Base-by-base conservation (phyloP, 257 asterid species). In the Nyctanthes arbortristis region DNA sequence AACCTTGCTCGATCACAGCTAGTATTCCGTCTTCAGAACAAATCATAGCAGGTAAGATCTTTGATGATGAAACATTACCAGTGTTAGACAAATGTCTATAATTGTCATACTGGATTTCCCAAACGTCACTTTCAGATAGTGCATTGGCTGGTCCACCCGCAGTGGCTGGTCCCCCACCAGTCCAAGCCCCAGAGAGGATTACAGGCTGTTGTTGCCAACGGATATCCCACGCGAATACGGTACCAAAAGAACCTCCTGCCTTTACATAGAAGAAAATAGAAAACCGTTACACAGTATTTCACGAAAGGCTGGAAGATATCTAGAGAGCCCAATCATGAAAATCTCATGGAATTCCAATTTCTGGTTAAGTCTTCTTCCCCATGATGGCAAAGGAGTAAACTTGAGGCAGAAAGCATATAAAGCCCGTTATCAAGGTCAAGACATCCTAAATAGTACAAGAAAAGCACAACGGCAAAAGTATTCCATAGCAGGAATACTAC, bases 201-300 rank as follows among this genome's bases (percentile, higher is more conserved):
- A 86, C 65, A 28, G 96, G 86, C 73, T 91, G 87, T 54, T 87
- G 82, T 59, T 91, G 97, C 81, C 82, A 78, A 62, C 98, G 97
- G 62, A 79, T 88, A 71, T 93, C 98, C 98, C 98, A 93, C 71
- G 96, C 96, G 85, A 93, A 93, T 60, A 93, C 87, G 47, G 84
- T 85, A 75, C 98, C 97, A 57, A 88, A 79, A 62, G 98, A 90
- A 78, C 98, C 98, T 85, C 98, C 98, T 80, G 97, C 97, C 98
- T 93, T 87, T 68, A 70, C 54, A 68, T 33, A 67, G 43, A 65
- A 68, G 65, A 75, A 27, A 22, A 63, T 64, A 66, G 61, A 66
- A 74, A 67, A 69, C 60, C 52, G 6, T 34, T 45, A 56, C 35
- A 31, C 20, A n/a, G 29, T 61, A 30, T 32, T 47, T 33, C 58